Conservation (phyloP, 2,329 filamentous ascomycete genomes). For the Emmonsiellopsis sp. region DNA sequence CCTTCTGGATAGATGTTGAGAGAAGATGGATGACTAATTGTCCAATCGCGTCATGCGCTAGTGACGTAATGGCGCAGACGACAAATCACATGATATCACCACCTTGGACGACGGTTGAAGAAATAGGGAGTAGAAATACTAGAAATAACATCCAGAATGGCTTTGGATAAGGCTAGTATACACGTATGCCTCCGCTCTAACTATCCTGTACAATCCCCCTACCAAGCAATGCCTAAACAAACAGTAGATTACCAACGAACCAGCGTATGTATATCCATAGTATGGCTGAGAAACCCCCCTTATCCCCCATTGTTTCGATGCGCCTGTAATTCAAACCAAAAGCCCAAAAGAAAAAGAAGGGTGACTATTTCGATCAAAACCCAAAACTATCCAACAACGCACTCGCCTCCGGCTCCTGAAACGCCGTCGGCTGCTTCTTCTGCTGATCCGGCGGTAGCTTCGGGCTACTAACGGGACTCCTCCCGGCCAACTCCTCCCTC, state of each 20-base stretch:
- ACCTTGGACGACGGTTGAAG: no score
- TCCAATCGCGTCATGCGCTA: neutral
- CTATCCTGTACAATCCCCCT: no score
- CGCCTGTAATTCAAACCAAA: neutral
- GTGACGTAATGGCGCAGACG: no score
- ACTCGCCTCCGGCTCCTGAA: constrained; percentile 84
- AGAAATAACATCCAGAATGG: no score
- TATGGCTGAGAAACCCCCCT: neutral
- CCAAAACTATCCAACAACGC: constrained; percentile 89
- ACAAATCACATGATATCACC: no score
- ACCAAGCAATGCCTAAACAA: no score
- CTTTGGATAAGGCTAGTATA: no score
- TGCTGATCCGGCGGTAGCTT: constrained; percentile 26
- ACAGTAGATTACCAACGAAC: no score
- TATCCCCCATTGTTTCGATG: no score
- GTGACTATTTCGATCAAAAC: constrained; percentile 46
- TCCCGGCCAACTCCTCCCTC: constrained; percentile 25
- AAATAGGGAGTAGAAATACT: no score
- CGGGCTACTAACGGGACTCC: constrained; percentile 14
- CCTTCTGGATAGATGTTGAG: neutral
- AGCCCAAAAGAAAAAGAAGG: neutral
- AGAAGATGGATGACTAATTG: neutral
- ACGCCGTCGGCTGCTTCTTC: constrained; percentile 62
- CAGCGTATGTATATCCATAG: no score
- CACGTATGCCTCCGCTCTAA: no score